phyloP scores from a whole-genome alignment of 2,329 filamentous ascomycete genomes.

The Cladosporium sp. region DNA sequence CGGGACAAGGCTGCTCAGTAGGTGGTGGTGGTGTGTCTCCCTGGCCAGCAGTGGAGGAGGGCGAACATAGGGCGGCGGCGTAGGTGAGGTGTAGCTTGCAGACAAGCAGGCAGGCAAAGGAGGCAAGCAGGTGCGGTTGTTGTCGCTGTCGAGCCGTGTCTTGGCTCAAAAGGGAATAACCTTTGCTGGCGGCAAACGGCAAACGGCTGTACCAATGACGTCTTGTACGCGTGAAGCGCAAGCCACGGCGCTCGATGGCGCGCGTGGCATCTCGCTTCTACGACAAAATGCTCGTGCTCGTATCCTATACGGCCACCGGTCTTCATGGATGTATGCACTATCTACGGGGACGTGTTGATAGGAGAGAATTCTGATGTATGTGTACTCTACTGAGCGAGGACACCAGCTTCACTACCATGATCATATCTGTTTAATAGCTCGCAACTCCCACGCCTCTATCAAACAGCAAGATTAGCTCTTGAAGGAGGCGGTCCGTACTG shows the following conservation, averaged over 20 bases:
- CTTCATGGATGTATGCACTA: background rate
- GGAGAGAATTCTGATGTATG: background rate
- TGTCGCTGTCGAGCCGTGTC: constrained; percentile 2
- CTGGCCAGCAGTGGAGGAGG: constrained; percentile 5
- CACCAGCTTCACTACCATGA: background rate
- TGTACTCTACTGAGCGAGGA: background rate
- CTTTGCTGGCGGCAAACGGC: background rate
- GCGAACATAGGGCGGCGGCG: background rate
- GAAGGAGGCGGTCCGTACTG: background rate
- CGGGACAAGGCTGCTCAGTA: background rate
- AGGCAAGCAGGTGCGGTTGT: constrained; percentile 7
- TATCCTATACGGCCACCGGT: background rate
- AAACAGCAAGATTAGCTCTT: background rate
- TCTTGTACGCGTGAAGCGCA: background rate
- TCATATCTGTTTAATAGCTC: background rate
- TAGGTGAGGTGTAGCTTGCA: background rate
- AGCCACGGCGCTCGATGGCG: constrained; percentile 1
- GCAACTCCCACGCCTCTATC: background rate
- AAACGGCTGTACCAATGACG: constrained; percentile 8
- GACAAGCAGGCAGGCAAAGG: background rate
- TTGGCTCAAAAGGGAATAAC: constrained; percentile 5
- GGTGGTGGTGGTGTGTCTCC: background rate
- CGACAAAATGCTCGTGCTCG: background rate
- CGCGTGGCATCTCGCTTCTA: background rate
- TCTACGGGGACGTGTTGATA: background rate